These are phyloP conservation scores for Glarea lozoyensis DNA, from an alignment of 495 filamentous ascomycete species.

Conservation along the genomic window DNA sequence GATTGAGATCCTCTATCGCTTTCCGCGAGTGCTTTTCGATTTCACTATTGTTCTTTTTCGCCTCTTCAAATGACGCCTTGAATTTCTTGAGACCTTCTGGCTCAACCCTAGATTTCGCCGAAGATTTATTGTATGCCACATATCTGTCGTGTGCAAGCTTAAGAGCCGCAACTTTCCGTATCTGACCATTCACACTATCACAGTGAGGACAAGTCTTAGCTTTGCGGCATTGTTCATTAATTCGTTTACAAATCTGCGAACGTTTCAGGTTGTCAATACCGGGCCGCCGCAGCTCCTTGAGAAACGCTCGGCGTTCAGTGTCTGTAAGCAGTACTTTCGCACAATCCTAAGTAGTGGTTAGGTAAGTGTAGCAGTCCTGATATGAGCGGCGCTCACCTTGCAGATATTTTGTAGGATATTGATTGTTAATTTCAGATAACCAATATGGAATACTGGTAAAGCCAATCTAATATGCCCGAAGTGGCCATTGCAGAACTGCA, in stretches of 20 bases:
- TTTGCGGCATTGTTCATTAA: conserved; percentile 84
- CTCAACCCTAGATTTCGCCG: conserved; percentile 69
- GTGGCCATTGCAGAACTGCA: conserved; percentile 84
- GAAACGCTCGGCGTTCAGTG: conserved; percentile 56
- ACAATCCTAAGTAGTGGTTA: conserved; percentile 47
- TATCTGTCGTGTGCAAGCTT: conserved; percentile 95
- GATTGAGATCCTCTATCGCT: conserved; percentile 90
- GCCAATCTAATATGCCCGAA: conserved; percentile 88
- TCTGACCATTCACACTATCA: conserved; percentile 70
- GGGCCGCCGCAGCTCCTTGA: conserved; percentile 71
- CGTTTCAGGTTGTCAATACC: conserved; percentile 80
- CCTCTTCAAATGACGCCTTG: conserved; percentile 72
- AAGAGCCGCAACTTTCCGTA: conserved; percentile 77
- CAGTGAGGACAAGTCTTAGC: conserved; percentile 69
- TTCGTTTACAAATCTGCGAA: conserved; percentile 69
- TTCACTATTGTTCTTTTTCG: conserved; percentile 62
- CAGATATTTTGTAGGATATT: conserved; percentile 87
- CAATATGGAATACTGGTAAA: conserved; percentile 88
- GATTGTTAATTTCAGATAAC: conserved; percentile 87
- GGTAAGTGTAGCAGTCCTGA: conserved; percentile 1
- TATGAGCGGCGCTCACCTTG: conserved; percentile 43
- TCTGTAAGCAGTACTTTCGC: conserved; percentile 71
- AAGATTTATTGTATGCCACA: conserved; percentile 74
- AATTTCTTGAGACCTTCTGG: conserved; percentile 74
- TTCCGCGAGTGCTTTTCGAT: conserved; percentile 86